Percentiles rank a stretch among this genome's conserved stretches.
Conservation (phyloP, 371 early-diverging fungal species). For the Mucor plumbeus region DNA sequence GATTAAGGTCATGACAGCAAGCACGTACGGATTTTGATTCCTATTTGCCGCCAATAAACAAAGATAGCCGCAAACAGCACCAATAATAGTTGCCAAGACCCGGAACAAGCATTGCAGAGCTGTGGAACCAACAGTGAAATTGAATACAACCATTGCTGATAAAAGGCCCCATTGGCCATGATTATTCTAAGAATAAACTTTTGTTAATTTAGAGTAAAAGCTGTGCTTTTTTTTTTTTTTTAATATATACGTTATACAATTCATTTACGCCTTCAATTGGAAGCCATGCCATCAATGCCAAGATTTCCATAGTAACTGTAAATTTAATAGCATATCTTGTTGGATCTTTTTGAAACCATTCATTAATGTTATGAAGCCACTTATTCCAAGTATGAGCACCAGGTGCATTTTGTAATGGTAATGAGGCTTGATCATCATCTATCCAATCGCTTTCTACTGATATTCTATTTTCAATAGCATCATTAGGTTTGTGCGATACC, state of each 20-base stretch:
- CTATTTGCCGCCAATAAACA: slow-evolving; percentile 35
- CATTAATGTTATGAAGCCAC: slow-evolving; percentile 18
- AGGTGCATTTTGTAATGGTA: slow-evolving; percentile 37
- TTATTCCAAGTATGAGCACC: slow-evolving; percentile 41
- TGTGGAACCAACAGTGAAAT: slow-evolving; percentile 46
- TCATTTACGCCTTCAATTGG: slow-evolving; percentile 37
- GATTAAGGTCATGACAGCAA: slow-evolving; percentile 33
- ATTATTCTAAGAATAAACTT: slow-evolving; percentile 21
- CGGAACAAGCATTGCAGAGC: slow-evolving; percentile 38
- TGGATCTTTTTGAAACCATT: slow-evolving; percentile 34
- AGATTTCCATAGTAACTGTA: slow-evolving; percentile 30
- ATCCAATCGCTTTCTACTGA: slow-evolving; percentile 26
- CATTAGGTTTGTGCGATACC: neutral
- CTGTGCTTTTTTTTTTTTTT: neutral
- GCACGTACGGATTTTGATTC: slow-evolving; percentile 36
- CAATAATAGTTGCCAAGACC: slow-evolving; percentile 43
- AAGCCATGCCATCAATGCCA: slow-evolving; percentile 48
- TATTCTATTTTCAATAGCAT: slow-evolving; percentile 7
- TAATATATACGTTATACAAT: slow-evolving; percentile 27
- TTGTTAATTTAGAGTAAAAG: neutral
- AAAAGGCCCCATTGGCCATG: slow-evolving; percentile 52
- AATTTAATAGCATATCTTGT: slow-evolving; percentile 48
- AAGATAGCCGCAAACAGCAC: slow-evolving; percentile 45
- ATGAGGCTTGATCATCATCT: slow-evolving; percentile 2
- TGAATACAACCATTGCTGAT: slow-evolving; percentile 47